A percentile compares a stretch with the other conserved stretches of the same genome.
Evolutionary conservation across 1,139 yeast genomes (phyloP).

Genomic region (Geotrichum klebahnii): DNA sequence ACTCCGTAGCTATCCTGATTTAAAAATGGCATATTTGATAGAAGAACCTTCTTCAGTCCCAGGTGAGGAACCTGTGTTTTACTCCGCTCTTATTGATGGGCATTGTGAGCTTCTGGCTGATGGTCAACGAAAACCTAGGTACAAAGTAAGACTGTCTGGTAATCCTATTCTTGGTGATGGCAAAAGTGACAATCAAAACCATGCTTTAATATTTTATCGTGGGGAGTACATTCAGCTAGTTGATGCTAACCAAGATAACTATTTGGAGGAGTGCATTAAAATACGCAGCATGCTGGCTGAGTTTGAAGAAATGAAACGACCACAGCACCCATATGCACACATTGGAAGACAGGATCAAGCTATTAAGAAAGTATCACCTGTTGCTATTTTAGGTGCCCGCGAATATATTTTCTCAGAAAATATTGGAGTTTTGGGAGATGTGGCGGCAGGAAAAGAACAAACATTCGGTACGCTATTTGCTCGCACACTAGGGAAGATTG

Average conservation of each 20-base stretch:
- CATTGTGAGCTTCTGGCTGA: slow-evolving; percentile 42
- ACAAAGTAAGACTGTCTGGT: slow-evolving; percentile 64
- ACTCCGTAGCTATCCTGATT: slow-evolving; percentile 57
- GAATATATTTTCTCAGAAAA: slow-evolving; percentile 86
- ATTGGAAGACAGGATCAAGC: slow-evolving; percentile 34
- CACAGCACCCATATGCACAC: slow-evolving; percentile 30
- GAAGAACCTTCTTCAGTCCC: slow-evolving; percentile 43
- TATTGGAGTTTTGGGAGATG: slow-evolving; percentile 81
- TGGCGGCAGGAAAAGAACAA: slow-evolving; percentile 91
- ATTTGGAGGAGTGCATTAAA: slow-evolving; percentile 78
- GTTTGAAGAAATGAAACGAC: slow-evolving; percentile 57
- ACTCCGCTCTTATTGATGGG: slow-evolving; percentile 62
- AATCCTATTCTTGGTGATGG: slow-evolving; percentile 90
- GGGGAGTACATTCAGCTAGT: slow-evolving; percentile 86
- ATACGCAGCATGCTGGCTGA: slow-evolving; percentile 73
- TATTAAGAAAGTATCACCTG: slow-evolving; percentile 46
- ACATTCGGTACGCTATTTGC: slow-evolving; percentile 90
- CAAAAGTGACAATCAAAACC: slow-evolving; percentile 81
- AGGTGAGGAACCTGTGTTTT: slow-evolving; percentile 43
- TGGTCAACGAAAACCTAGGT: slow-evolving; percentile 49
- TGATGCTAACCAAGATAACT: slow-evolving; percentile 87
- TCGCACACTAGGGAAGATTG: slow-evolving; percentile 76
- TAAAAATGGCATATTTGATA: slow-evolving; percentile 58
- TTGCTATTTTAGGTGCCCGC: slow-evolving; percentile 84
- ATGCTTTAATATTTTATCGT: slow-evolving; percentile 68